Conservation (phyloP, 768 basidiomycete species). For the Strobilomyces echinocephalus region DNA sequence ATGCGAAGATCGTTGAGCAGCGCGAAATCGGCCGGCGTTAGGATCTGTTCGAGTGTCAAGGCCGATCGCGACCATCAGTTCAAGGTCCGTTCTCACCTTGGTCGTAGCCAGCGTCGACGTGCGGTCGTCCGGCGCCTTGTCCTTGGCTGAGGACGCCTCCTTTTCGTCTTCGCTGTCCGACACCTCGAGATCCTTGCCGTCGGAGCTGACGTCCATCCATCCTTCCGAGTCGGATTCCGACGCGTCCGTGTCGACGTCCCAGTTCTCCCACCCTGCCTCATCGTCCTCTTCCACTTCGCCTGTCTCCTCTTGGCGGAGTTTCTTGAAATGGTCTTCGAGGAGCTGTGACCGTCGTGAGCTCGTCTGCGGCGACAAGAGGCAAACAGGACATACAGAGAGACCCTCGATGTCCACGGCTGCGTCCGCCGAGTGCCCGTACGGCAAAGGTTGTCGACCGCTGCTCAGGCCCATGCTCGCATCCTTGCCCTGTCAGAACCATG, state of each 20-base stretch:
- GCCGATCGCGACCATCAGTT: neutral
- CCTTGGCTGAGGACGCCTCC: constrained; percentile 16
- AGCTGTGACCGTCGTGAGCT: constrained; percentile 43
- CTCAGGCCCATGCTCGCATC: constrained; percentile 75
- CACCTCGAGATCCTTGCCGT: constrained; percentile 63
- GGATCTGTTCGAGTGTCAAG: constrained; percentile 52
- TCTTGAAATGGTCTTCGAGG: constrained; percentile 79
- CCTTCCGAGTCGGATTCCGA: constrained; percentile 56
- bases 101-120: constrained; percentile 73
- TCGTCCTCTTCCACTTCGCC: constrained; percentile 57
- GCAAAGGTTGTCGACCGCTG: constrained; percentile 60
- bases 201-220: constrained; percentile 78
- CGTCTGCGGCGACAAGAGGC: neutral
- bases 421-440: constrained; percentile 75
- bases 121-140: constrained; percentile 22
- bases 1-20: constrained; percentile 84
- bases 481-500: constrained; percentile 61
- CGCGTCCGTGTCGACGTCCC: constrained; percentile 79
- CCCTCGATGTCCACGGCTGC: constrained; percentile 87
- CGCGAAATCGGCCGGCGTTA: constrained; percentile 96
- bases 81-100: constrained; percentile 46
- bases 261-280: constrained; percentile 76
- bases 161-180: constrained; percentile 83
- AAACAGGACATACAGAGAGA: constrained; percentile 56
- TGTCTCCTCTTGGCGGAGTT: constrained; percentile 59